Evolutionary conservation across 2,329 filamentous ascomycete species (phyloP).

Genomic region (Cladosporium oxysporum): DNA sequence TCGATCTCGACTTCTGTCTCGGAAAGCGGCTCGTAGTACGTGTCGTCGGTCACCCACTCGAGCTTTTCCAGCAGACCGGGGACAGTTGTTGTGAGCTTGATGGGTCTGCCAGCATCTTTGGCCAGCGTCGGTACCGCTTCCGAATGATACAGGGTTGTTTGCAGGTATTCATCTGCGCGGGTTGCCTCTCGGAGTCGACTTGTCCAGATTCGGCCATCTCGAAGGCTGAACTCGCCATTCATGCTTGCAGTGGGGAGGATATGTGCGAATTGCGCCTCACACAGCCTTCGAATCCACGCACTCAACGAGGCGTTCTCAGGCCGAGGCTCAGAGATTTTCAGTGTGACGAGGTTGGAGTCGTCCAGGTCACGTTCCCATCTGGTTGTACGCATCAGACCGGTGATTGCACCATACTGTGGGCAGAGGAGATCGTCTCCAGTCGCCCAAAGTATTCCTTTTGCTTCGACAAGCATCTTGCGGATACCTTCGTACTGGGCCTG

Average conservation of each 20-base stretch:
- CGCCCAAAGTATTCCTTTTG: slow-evolving; percentile 22
- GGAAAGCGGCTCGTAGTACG: slow-evolving; percentile 20
- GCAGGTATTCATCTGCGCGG: neutral
- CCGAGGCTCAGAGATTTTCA: slow-evolving; percentile 16
- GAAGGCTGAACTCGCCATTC: slow-evolving; percentile 15
- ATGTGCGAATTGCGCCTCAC: neutral
- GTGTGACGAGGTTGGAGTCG: slow-evolving; percentile 20
- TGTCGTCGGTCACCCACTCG: slow-evolving; percentile 27
- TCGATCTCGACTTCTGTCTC: slow-evolving; percentile 30
- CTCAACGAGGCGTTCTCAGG: neutral
- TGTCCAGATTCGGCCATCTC: neutral
- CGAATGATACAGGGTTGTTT: neutral
- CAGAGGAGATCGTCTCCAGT: slow-evolving; percentile 8
- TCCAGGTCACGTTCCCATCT: slow-evolving; percentile 21
- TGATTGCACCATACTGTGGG: slow-evolving; percentile 6
- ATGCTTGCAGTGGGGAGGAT: neutral
- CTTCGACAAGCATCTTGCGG: slow-evolving; percentile 18
- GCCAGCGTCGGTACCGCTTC: neutral
- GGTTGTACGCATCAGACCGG: slow-evolving; percentile 23
- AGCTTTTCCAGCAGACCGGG: slow-evolving; percentile 31
- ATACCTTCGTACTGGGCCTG: slow-evolving; percentile 19
- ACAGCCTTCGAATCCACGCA: neutral
- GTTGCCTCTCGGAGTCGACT: neutral
- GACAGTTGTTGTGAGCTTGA: slow-evolving; percentile 7
- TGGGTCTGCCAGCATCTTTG: neutral